Evolutionary conservation across 768 basidiomycete genomes (phyloP).

Genomic region (Phylloporus sp.): DNA sequence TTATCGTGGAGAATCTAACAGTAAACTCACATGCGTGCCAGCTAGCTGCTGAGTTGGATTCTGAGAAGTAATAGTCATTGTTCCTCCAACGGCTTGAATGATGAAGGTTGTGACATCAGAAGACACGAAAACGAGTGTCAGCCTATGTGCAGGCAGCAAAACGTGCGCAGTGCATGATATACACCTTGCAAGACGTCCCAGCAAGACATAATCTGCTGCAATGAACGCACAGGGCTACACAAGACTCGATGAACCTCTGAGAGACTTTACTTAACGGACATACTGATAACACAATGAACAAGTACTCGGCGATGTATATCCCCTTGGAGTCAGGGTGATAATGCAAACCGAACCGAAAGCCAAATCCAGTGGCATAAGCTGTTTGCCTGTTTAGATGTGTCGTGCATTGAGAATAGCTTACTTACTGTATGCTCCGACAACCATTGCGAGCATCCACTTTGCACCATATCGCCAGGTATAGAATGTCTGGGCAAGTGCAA

Average conservation of each 20-base stretch:
- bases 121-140: constrained; percentile 57
- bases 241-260: background rate
- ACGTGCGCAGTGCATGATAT: constrained; percentile 47
- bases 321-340: constrained; percentile 47
- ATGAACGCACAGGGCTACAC: constrained; percentile 70
- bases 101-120: constrained; percentile 66
- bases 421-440: constrained; percentile 57
- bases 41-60: constrained; percentile 14
- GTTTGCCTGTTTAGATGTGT: background rate
- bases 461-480: constrained; percentile 43
- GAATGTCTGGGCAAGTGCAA: constrained; percentile 43
- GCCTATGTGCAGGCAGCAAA: constrained; percentile 42
- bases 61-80: constrained; percentile 1
- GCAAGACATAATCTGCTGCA: constrained; percentile 62
- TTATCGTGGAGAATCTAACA: background rate
- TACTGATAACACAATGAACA: constrained; percentile 58
- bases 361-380: constrained; percentile 59
- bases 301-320: constrained; percentile 53
- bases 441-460: constrained; percentile 59
- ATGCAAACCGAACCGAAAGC: constrained; percentile 58
- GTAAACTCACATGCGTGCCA: constrained; percentile 36
- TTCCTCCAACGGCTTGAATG: constrained; percentile 45
- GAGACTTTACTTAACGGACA: constrained; percentile 9
- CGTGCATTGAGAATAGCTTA: constrained; percentile 14
- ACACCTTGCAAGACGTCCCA: constrained; percentile 55